These are phyloP conservation scores for Linnemannia schmuckeri DNA, from an alignment of 192 early-diverging fungal genomes.

Conservation along the genomic window DNA sequence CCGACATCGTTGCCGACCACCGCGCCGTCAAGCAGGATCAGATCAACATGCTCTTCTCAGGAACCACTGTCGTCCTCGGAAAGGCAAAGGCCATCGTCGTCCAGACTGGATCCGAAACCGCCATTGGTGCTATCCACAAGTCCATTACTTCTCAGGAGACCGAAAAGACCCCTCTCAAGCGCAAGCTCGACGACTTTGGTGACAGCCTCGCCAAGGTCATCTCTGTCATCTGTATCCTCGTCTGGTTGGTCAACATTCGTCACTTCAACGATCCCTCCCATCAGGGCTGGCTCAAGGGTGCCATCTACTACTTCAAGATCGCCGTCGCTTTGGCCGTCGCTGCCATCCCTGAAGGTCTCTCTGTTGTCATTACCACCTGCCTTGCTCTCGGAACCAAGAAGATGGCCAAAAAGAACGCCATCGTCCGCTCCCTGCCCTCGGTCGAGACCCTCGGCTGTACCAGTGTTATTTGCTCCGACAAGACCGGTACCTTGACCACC, in stretches of 20 bases:
- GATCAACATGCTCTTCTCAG: slow-evolving; percentile 97
- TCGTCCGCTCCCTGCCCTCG: slow-evolving; percentile 91
- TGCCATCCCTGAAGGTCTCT: slow-evolving; percentile 98
- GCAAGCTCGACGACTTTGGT: slow-evolving; percentile 97
- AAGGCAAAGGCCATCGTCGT: slow-evolving; percentile 92
- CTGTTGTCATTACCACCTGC: slow-evolving; percentile 98
- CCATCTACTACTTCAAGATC: slow-evolving; percentile 99
- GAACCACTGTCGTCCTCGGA: slow-evolving; percentile 94
- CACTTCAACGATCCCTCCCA: slow-evolving; percentile 94
- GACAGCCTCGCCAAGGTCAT: slow-evolving; percentile 87
- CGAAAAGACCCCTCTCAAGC: slow-evolving; percentile 96
- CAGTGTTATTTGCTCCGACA: slow-evolving; percentile 98
- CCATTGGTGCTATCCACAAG: slow-evolving; percentile 94
- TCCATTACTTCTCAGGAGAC: slow-evolving; percentile 87
- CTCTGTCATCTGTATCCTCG: slow-evolving; percentile 92
- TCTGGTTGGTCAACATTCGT: slow-evolving; percentile 98
- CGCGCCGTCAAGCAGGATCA: slow-evolving; percentile 96
- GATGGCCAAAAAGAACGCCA: slow-evolving; percentile 97
- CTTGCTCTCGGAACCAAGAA: slow-evolving; percentile 96
- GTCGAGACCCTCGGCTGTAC: slow-evolving; percentile 99
- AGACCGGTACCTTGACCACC: slow-evolving; percentile 98
- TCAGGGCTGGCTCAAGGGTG: slow-evolving; percentile 94
- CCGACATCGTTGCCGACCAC: slow-evolving; percentile 69
- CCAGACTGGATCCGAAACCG: slow-evolving; percentile 87
- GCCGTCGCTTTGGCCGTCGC: slow-evolving; percentile 98